Base-by-base conservation (phyloP, 2,329 filamentous ascomycete genomes). In the Tolypocladium tundrense region DNA sequence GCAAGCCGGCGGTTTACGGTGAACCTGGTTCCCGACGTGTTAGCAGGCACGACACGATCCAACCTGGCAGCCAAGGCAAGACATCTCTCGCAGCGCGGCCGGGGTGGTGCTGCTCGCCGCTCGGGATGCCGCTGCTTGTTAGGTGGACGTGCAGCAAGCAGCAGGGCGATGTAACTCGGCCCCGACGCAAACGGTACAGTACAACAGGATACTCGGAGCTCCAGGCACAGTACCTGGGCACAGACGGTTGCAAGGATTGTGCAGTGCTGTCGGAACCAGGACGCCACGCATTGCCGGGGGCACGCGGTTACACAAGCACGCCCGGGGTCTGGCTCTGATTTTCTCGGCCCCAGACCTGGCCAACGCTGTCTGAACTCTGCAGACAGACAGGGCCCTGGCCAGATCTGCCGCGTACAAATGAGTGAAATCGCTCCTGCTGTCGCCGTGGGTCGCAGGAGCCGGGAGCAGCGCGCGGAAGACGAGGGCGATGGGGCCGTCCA, bases 201-300 rank as follows among this genome's bases (percentile, higher is more conserved):
- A 66, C 64, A 62, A 59, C 31, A 43, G 57, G 57, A 60, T 63
- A 64, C 64, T 61, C 61, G 43, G 55, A 41, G 57, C 58, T 54
- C 57, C 63, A 62, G 58, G 60, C 53, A 61, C 57, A 58, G 63
- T 62, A 59, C 57, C 53, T 59, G 60, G 56, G 59, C 57, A 55
- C 56, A 61, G 57, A 48, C 53, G 27, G 40, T 52, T 48, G 60
- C 61, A 65, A 58, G 62, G 63, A 58, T 64, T 31, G 48, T 58
- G 58, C 60, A 58, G 53, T 57, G 43, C 53, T 61, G 58, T 65
- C 63, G 65, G 64, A 64, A 65, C 57, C 56, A 64, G 59, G 55
- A 65, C 61, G 65, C 64, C 63, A 67, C 59, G 60, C 62, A 64
- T 58, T 45, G 57, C 59, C 50, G 58, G 64, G 61, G 61, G 57